Evolutionary conservation across 2,329 filamentous ascomycete species (phyloP).

Genomic region (Bipolaris gigantea): DNA sequence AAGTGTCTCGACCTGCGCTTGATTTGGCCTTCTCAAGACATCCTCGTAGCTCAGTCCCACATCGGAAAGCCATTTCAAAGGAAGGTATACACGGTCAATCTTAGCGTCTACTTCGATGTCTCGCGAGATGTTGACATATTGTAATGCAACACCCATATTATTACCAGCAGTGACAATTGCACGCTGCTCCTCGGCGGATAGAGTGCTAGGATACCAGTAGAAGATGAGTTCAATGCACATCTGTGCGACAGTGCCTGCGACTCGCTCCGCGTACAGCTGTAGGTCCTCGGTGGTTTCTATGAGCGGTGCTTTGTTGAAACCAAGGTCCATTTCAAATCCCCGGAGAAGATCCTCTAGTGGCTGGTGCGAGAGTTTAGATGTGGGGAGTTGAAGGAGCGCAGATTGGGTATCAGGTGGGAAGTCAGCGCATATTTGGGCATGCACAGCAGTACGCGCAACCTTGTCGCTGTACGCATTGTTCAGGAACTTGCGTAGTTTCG

Average conservation of each 20-base stretch:
- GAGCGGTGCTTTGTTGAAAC: slow-evolving; percentile 54
- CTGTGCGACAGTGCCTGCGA: slow-evolving; percentile 72
- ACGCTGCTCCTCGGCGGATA: slow-evolving; percentile 38
- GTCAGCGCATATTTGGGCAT: slow-evolving; percentile 48
- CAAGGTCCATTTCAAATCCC: slow-evolving; percentile 70
- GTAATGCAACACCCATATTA: slow-evolving; percentile 72
- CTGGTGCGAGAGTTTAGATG: slow-evolving; percentile 56
- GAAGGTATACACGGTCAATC: slow-evolving; percentile 69
- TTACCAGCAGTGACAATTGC: slow-evolving; percentile 60
- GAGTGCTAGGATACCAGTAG: slow-evolving; percentile 53
- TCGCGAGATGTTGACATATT: slow-evolving; percentile 76
- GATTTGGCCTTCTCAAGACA: slow-evolving; percentile 57
- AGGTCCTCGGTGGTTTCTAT: slow-evolving; percentile 63
- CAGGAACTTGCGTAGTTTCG: slow-evolving; percentile 61
- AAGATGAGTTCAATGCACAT: slow-evolving; percentile 69
- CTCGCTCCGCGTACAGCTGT: slow-evolving; percentile 64
- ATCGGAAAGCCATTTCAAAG: slow-evolving; percentile 64
- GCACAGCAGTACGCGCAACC: slow-evolving; percentile 8
- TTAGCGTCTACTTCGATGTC: slow-evolving; percentile 70
- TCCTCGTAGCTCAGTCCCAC: slow-evolving; percentile 57
- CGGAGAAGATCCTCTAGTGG: slow-evolving; percentile 67
- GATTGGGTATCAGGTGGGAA: slow-evolving; percentile 59
- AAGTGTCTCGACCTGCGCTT: slow-evolving; percentile 53
- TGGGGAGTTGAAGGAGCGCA: slow-evolving; percentile 63
- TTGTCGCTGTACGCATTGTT: slow-evolving; percentile 53